A percentile compares a stretch with the other conserved stretches of the same genome.
phyloP scores from a whole-genome alignment of 108 stramenopile genomes.

The Pseudonitzschia multistriata region DNA sequence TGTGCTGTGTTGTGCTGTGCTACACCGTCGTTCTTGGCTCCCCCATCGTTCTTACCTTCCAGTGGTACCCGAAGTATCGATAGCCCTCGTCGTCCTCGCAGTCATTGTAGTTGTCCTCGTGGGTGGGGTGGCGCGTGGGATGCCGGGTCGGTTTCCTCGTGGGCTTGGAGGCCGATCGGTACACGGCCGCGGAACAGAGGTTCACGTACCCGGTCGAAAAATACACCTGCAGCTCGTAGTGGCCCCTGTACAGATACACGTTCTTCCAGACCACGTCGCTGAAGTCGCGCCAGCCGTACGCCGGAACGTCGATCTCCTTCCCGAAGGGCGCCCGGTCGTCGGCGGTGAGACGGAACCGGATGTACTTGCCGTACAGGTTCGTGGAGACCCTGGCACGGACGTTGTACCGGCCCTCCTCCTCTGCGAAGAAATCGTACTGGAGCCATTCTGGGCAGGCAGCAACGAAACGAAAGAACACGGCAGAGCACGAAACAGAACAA shows the following conservation, averaged over 20 bases:
- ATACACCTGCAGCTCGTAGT: conserved; percentile 10
- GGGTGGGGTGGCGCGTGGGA: background rate
- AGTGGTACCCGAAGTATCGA: background rate
- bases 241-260: background rate
- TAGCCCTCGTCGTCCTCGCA: background rate
- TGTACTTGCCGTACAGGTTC: background rate
- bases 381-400: background rate
- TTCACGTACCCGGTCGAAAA: background rate
- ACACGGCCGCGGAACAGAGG: conserved; percentile 6
- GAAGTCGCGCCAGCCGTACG: background rate
- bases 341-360: background rate
- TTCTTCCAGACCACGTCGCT: conserved; percentile 11
- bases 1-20: too few relatives aligned
- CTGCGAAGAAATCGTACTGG: background rate
- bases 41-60: too few relatives aligned
- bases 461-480: background rate
- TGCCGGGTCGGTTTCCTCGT: background rate
- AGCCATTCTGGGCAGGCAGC: background rate
- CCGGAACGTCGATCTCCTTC: background rate
- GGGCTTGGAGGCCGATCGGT: background rate
- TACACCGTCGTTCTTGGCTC: too few relatives aligned
- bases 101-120: background rate
- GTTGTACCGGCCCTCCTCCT: background rate
- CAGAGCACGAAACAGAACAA: background rate
- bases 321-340: background rate